Conservation (phyloP, 768 basidiomycete genomes). For the Lyophyllum atratum region DNA sequence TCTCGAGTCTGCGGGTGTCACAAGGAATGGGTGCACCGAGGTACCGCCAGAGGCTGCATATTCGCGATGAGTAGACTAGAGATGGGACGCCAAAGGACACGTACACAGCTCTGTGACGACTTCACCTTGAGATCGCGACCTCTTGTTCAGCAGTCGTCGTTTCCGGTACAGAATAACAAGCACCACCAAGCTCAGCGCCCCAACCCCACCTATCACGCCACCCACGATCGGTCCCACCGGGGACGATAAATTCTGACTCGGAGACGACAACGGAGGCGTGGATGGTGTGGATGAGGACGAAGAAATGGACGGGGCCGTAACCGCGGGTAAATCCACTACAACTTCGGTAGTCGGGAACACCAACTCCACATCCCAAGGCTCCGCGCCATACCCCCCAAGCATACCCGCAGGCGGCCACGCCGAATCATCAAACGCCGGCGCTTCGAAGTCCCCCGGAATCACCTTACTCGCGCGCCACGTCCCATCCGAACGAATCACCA, state of each 20-base stretch:
- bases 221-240: neutral
- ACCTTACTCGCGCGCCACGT: conserved; percentile 3
- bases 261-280: neutral
- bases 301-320: neutral
- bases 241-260: neutral
- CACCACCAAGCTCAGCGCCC: neutral
- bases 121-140: no score
- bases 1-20: no score
- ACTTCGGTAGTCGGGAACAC: neutral
- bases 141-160: no score
- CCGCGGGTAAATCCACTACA: neutral
- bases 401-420: conserved; percentile 19
- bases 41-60: no score
- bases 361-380: conserved; percentile 15
- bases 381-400: conserved; percentile 21
- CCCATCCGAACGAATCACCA: neutral
- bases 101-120: no score
- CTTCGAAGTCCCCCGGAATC: neutral
- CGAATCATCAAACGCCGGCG: conserved; percentile 5
- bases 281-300: neutral
- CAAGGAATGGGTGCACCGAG: no score
- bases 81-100: no score
- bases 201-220: neutral
- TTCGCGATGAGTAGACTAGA: no score
- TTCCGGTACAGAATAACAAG: neutral